Evolutionary conservation across 2,329 filamentous ascomycete species (phyloP), one percentile per base, ranked within the genome.

Genomic region (Scytalidium sp.): DNA sequence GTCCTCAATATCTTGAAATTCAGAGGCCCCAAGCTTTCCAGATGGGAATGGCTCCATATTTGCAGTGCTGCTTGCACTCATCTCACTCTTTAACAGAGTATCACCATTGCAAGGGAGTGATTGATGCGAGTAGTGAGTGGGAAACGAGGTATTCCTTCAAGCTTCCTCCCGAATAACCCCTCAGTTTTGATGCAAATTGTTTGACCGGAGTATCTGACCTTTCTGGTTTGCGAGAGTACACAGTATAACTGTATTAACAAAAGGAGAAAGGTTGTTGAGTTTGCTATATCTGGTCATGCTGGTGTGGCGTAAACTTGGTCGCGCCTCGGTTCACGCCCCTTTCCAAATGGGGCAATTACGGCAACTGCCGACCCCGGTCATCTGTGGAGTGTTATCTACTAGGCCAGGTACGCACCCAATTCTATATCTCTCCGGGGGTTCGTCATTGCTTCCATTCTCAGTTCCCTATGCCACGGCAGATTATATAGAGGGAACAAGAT

Each of bases 401-500:
- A 15, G 32, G 13, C 13, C n/a, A 15, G 17, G 6, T n/a, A 36
- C 32, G 32, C 32, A 15, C 15, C 17, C 5, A 36, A 15, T n/a
- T 36, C 11, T 36, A n/a, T 36, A 36, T 7, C 32, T 36, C 5
- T 36, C 5, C 4, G 5, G 15, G 5, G 32, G 15, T n/a, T 36
- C 17, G 32, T 8, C 5, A 15, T 36, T n/a, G n/a, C n/a, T 36
- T 36, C 11, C 13, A 10, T 7, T n/a, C 7, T 8, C 32, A 9
- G 17, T 36, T n/a, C 17, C 32, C 17, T 5, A 36, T 36, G 32
- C 13, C 4, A 10, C 13, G 5, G 5, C 32, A n/a, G 13, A n/a
- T 36, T 36, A 36, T 13, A 43, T 27, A 43, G 20, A 36, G 32
- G 43, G 11, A 36, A 4, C 32, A 36, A 8, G 15, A 87, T 86